phyloP scores from a whole-genome alignment of 2,329 filamentous ascomycete genomes.

The Fusarium sororula region DNA sequence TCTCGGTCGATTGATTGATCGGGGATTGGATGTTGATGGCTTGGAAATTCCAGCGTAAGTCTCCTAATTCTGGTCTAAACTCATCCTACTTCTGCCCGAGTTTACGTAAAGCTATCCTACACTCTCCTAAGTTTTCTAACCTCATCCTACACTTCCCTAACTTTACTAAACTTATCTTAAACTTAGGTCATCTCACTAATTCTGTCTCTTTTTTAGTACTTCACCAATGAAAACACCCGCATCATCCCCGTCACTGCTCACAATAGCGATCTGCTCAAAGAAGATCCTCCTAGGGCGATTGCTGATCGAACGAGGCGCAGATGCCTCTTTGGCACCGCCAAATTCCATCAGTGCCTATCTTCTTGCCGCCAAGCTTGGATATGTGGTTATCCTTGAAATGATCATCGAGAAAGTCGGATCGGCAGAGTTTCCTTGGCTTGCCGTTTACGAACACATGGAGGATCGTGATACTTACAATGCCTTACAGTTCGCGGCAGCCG shows the following conservation, averaged over 20 bases:
- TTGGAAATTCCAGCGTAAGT: constrained; percentile 6
- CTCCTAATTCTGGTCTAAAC: not conserved
- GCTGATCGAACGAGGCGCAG: constrained; percentile 29
- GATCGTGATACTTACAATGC: constrained; percentile 27
- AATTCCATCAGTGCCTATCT: constrained; percentile 26
- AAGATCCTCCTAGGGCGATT: constrained; percentile 10
- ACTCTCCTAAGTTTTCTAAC: not conserved
- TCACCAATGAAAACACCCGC: not conserved
- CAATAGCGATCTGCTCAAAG: constrained; percentile 12
- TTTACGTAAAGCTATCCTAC: not conserved
- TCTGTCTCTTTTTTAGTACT: not conserved
- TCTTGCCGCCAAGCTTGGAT: constrained; percentile 18
- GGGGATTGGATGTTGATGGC: constrained; percentile 29
- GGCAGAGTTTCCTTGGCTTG: constrained; percentile 28
- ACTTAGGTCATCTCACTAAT: not conserved
- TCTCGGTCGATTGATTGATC: constrained; percentile 12
- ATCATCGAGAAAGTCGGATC: constrained; percentile 14
- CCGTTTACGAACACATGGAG: not conserved
- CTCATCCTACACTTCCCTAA: too few relatives aligned
- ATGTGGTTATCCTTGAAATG: constrained; percentile 21
- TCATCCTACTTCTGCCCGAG: not conserved
- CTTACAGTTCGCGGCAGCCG: constrained; percentile 35
- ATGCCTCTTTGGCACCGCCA: constrained; percentile 17
- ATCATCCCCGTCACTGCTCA: constrained; percentile 20
- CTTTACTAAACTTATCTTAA: not conserved